Base-by-base conservation (phyloP, 257 asterid genomes). In the Scutellaria baicalensis region DNA sequence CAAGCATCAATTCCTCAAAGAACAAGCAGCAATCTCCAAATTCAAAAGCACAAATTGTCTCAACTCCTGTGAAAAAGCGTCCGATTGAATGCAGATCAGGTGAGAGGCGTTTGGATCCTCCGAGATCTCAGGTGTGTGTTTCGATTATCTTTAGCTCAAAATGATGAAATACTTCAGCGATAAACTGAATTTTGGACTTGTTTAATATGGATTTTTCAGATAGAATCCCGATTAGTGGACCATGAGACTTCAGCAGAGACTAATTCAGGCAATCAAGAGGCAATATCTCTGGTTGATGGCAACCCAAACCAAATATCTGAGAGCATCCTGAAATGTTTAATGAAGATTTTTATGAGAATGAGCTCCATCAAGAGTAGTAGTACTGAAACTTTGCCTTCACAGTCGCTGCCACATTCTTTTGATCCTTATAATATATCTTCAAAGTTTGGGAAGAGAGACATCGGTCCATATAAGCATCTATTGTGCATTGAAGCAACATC, bases 301-400 rank as follows among this genome's bases (percentile, higher is more conserved):
- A 73, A 66, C 72, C 96, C 96, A 44, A 92, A 90, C 59, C 81
- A 82, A 77, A 78, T 92, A 51, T 92, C 98, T 0, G 98, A 90
- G 84, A 81, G 74, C 78, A 85, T 86, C 66, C 50, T 92, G 82
- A 90, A 86, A 83, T 92, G 98, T 78, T 80, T 92, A 23, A 80
- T 75, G 74, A 84, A 72, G 61, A 80, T 92, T 16, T 88, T 86
- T 78, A 40, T 84, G 78, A 83, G 93, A 80, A 79, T 90, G 93
- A 88, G 84, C 79, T 81, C 94, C 14, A 80, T 66, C 54, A 90
- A 68, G 66, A 76, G 79, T 52, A 75, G 81, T 75, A 73, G 68
- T 12, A 63, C 76, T 52, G 93, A 88, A 64, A 57, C 82, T 44
- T 33, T 84, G 8, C 79, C 88, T 77, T 80, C 90, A 36, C 43